Evolutionary conservation across 2,329 filamentous ascomycete species (phyloP), one percentile per base, ranked within the genome.

Genomic region (Colletotrichum lindemuthianum): DNA sequence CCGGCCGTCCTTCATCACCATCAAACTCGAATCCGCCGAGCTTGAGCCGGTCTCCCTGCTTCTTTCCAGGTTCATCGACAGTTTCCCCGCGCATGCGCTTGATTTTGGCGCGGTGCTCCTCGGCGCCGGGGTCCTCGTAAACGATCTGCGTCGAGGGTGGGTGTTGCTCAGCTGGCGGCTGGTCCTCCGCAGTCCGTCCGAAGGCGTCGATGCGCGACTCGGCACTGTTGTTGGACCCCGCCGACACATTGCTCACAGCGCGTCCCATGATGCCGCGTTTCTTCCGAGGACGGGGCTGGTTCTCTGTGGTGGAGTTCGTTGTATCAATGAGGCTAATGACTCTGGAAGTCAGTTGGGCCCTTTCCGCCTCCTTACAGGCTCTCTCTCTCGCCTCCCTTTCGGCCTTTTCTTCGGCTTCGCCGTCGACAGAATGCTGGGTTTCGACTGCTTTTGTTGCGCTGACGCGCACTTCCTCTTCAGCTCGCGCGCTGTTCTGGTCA

Each of bases 221-320:
- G 13, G 76, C 77, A 58, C 83, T 82, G 48, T 74, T 78, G 56
- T 76, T 82, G 57, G 84, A 86, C 6, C 78, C 77, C 1, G 81
- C 81, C 2, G 86, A 88, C 3, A 80, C 80, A 70, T 88, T 88
- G 75, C 85, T 88, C 34, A 84, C 74, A 3, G 85, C 87, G 10
- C 87, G 83, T 6, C 87, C 87, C 3, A 89, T 76, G 60, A 89
- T 83, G 58, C 82, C 78, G 10, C 84, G 82, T 55, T 80, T 77
- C 2, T 80, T 76, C 13, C 76, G 73, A 8, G 51, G 68, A 15
- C 71, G 66, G 9, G 34, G 15, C 13, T 51, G 63, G 11, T 43
- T 58, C 16, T 54, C 54, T 34, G 24, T 55, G 47, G 59, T n/a
- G 63, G 63, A 67, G 72, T 67, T 44, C 44, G 43, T 45, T 61